Evolutionary conservation across 208 protist genomes (phyloP).

Genomic region (Herpetomonas tarakana): DNA sequence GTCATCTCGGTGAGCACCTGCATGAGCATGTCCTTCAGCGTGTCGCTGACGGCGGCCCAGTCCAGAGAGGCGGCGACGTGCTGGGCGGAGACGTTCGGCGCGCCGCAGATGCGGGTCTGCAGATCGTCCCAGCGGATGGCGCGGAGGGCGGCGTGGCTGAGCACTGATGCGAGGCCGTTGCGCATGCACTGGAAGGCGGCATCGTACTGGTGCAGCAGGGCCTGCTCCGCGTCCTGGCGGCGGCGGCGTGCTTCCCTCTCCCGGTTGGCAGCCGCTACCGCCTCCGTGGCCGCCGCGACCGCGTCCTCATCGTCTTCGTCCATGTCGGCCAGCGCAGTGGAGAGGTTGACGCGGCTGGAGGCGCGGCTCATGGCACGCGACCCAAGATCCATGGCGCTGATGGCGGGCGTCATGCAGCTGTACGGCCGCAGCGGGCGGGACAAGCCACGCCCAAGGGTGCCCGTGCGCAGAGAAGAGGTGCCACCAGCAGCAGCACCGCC

Average conservation of each 20-base stretch:
- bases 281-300: conserved; percentile 16
- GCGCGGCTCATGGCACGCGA: conserved; percentile 13
- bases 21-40: conserved; percentile 46
- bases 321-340: conserved; percentile 11
- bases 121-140: conserved; percentile 83
- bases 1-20: conserved; percentile 58
- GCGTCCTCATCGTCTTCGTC: conserved; percentile 15
- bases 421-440: conserved; percentile 24
- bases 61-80: conserved; percentile 74
- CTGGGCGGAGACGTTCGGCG: conserved; percentile 35
- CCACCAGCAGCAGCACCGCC: neutral
- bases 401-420: conserved; percentile 38
- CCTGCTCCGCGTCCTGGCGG: conserved; percentile 42
- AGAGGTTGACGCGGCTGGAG: conserved; percentile 1
- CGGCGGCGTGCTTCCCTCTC: conserved; percentile 33
- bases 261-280: conserved; percentile 10
- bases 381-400: conserved; percentile 13
- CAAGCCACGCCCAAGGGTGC: neutral
- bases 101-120: conserved; percentile 76
- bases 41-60: conserved; percentile 37
- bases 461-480: conserved; percentile 8
- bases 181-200: conserved; percentile 60
- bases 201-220: conserved; percentile 84
- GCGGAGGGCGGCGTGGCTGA: conserved; percentile 43
- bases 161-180: conserved; percentile 58